Evolutionary conservation across 441 rosid genomes (phyloP).

Genomic region (Sinapis alba): DNA sequence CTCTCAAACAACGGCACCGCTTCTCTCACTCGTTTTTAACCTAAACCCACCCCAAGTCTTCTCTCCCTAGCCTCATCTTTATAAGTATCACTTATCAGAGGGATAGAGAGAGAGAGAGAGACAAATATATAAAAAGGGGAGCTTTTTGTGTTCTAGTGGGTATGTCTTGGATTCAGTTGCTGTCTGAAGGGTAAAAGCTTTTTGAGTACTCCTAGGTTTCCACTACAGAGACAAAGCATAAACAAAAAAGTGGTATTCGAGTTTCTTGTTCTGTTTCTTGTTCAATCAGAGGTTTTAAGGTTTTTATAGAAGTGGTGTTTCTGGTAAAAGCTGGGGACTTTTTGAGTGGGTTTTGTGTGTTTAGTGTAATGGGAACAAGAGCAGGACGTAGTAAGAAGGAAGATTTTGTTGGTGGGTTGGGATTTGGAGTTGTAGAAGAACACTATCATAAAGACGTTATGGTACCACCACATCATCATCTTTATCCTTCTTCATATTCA

Average conservation of each 20-base stretch:
- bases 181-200: conserved; percentile 20
- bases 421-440: conserved; percentile 36
- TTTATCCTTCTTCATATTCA: conserved; percentile 23
- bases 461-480: conserved; percentile 37
- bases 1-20: conserved; percentile 72
- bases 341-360: conserved; percentile 4
- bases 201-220: conserved; percentile 1
- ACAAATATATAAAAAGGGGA: neutral
- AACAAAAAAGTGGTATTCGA: neutral
- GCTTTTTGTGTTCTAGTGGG: conserved; percentile 16
- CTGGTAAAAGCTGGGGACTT: conserved; percentile 8
- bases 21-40: conserved; percentile 51
- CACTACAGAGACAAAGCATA: conserved; percentile 11
- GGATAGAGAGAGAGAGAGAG: neutral
- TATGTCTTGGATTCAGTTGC: conserved; percentile 1
- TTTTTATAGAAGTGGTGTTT: conserved; percentile 4
- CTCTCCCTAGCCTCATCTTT: conserved; percentile 30
- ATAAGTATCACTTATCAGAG: neutral
- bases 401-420: conserved; percentile 38
- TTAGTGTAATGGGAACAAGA: conserved; percentile 34
- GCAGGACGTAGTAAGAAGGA: conserved; percentile 35
- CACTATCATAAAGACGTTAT: conserved; percentile 31
- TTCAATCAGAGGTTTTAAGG: neutral
- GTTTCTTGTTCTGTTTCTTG: conserved; percentile 1
- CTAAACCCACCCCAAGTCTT: conserved; percentile 17